These are phyloP conservation scores for Colletotrichum tamarilloi DNA, from an alignment of 2,329 filamentous ascomycete genomes.

Conservation along the genomic window DNA sequence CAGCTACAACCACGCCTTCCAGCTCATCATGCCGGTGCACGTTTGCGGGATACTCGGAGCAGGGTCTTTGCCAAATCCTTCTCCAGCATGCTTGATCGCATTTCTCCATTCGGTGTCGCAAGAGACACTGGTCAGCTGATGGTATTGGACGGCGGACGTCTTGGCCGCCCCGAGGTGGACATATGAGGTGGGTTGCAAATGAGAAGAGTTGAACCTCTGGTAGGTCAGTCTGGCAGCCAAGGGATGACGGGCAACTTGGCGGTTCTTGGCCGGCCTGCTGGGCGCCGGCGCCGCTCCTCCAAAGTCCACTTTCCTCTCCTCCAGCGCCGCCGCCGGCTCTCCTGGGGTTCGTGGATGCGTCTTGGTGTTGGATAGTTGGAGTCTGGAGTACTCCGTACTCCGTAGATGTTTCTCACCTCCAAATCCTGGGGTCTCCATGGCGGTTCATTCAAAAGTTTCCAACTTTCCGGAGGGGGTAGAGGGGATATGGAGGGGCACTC, in stretches of 20 bases:
- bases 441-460: not conserved
- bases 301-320: constrained; percentile 30
- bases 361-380: not conserved
- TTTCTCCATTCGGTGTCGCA: constrained; percentile 11
- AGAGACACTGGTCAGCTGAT: not conserved
- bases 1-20: constrained; percentile 4
- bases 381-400: not conserved
- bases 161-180: constrained; percentile 27
- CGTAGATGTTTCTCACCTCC: not conserved
- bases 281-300: constrained; percentile 19
- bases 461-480: not conserved
- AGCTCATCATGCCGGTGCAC: not conserved
- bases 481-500: not conserved
- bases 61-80: constrained; percentile 1
- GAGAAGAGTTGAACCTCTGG: not conserved
- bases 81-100: not conserved
- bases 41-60: constrained; percentile 23
- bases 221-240: constrained; percentile 21
- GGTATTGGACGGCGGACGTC: constrained; percentile 30
- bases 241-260: constrained; percentile 24
- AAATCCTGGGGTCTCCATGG: not conserved
- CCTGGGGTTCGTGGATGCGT: not conserved
- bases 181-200: constrained; percentile 16
- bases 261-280: constrained; percentile 19
- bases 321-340: constrained; percentile 20